Evolutionary conservation across 1,284 basidiomycete genomes (phyloP).

Genomic region (Rhodofomes roseus): DNA sequence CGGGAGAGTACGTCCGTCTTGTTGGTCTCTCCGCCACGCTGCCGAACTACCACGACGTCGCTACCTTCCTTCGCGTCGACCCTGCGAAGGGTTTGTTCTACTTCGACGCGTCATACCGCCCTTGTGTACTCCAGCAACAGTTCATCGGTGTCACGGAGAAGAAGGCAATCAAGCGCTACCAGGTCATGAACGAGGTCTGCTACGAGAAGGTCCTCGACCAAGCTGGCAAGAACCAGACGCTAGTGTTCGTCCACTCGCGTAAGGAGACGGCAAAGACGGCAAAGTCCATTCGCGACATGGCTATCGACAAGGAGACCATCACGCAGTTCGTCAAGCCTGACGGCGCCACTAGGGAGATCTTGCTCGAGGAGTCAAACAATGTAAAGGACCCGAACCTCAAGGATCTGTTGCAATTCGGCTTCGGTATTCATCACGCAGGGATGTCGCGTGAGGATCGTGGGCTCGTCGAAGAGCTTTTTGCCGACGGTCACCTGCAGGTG

Average conservation of each 20-base stretch:
- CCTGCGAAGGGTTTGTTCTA: conserved; percentile 92
- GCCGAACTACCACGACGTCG: conserved; percentile 99
- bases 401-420: conserved; percentile 94
- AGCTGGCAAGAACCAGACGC: conserved; percentile 85
- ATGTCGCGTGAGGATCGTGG: conserved; percentile 94
- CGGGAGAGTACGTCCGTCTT: conserved; percentile 86
- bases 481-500: conserved; percentile 90
- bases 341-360: conserved; percentile 83
- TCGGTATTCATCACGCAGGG: conserved; percentile 98
- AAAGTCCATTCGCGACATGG: conserved; percentile 91
- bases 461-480: conserved; percentile 94
- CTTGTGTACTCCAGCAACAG: conserved; percentile 94
- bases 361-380: conserved; percentile 81
- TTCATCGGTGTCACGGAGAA: conserved; percentile 99
- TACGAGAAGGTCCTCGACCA: conserved; percentile 98
- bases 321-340: conserved; percentile 94
- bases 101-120: conserved; percentile 93
- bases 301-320: conserved; percentile 95
- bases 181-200: conserved; percentile 98
- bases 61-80: conserved; percentile 95
- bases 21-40: conserved; percentile 96
- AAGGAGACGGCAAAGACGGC: conserved; percentile 99
- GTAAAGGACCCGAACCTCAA: conserved; percentile 84
- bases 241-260: conserved; percentile 97
- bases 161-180: conserved; percentile 98